Conservation (phyloP, 352 stramenopile genomes). For the Globisporangium rhizosaccharum region DNA sequence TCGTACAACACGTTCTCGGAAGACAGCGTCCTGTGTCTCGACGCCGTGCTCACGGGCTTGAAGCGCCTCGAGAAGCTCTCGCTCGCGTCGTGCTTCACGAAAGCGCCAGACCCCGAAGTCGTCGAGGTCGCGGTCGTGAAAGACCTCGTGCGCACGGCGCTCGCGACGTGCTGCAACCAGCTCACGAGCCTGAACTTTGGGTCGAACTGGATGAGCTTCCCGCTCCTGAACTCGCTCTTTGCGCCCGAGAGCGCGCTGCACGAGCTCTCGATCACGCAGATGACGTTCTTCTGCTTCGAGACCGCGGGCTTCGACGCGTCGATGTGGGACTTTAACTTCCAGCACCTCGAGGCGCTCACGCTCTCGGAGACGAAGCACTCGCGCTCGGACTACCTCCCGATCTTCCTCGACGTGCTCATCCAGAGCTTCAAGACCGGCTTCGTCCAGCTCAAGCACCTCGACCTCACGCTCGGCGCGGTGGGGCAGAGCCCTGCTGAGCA, state of each 20-base stretch:
- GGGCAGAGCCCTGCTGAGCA: neutral
- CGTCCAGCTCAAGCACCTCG: conserved; percentile 45
- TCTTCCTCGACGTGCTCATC: conserved; percentile 34
- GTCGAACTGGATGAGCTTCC: conserved; percentile 45
- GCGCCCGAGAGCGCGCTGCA: conserved; percentile 39
- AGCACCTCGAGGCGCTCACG: conserved; percentile 32
- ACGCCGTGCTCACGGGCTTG: conserved; percentile 34
- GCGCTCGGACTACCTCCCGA: conserved; percentile 25
- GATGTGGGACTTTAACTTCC: conserved; percentile 47
- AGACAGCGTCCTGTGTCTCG: conserved; percentile 28
- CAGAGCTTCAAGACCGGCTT: conserved; percentile 45
- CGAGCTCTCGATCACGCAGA: conserved; percentile 27
- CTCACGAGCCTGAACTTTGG: conserved; percentile 47
- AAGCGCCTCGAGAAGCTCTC: conserved; percentile 32
- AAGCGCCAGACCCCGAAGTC: conserved; percentile 31
- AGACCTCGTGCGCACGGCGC: conserved; percentile 28
- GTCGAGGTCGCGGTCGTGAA: conserved; percentile 33
- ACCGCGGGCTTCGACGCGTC: conserved; percentile 7
- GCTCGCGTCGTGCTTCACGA: conserved; percentile 56
- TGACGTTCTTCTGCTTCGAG: conserved; percentile 25
- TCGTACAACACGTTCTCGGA: conserved; percentile 65
- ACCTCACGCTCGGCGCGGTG: conserved; percentile 19
- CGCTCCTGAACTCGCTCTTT: conserved; percentile 55
- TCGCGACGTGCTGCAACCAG: conserved; percentile 29
- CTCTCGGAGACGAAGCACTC: conserved; percentile 30